A percentile compares a stretch with the other conserved stretches of the same genome.
These are phyloP conservation scores for Gautieria morchelliformis DNA, from an alignment of 768 basidiomycete genomes.

Conservation along the genomic window DNA sequence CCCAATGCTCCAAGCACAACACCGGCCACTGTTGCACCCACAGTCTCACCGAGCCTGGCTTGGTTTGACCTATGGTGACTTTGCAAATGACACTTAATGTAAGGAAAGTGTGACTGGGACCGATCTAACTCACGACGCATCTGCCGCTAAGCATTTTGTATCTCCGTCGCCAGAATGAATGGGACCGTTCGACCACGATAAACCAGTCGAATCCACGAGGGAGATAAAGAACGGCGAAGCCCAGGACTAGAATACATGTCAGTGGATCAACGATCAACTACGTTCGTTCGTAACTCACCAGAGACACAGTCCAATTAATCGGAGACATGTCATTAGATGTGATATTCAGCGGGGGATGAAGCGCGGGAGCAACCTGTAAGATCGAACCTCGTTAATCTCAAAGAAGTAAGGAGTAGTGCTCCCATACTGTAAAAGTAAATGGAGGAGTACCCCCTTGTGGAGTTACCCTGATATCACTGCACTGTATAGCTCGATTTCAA, in stretches of 20 bases:
- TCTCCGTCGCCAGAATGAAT: constrained; percentile 37
- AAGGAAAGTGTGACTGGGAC: background rate
- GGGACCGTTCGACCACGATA: constrained; percentile 48
- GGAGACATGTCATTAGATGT: constrained; percentile 31
- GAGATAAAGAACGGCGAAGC: constrained; percentile 48
- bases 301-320: constrained; percentile 50
- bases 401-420: background rate
- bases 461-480: constrained; percentile 38
- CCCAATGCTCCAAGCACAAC: constrained; percentile 13
- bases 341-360: constrained; percentile 53
- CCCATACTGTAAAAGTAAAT: background rate
- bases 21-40: constrained; percentile 17
- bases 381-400: background rate
- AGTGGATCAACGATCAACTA: constrained; percentile 14
- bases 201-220: constrained; percentile 40
- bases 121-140: background rate
- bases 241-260: constrained; percentile 30
- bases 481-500: constrained; percentile 26
- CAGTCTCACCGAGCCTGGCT: constrained; percentile 12
- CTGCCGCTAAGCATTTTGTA: constrained; percentile 30
- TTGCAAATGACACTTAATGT: background rate
- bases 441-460: background rate
- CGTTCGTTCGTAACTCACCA: constrained; percentile 15
- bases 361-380: constrained; percentile 43
- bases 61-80: background rate